Evolutionary conservation across 768 basidiomycete species (phyloP).

Genomic region (Exsudoporus frostii): DNA sequence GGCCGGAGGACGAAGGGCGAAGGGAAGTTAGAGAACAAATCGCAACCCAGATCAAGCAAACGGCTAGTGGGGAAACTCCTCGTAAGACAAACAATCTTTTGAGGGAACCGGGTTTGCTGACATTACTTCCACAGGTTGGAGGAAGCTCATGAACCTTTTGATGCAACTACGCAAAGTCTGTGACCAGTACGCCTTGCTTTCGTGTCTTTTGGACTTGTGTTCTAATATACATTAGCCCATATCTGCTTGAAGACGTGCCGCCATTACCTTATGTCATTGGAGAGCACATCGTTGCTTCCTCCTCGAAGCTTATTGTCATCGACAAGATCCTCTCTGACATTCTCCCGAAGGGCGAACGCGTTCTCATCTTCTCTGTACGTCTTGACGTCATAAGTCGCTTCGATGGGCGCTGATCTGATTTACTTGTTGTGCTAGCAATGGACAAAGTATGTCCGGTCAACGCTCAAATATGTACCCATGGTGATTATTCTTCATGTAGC

Average conservation of each 20-base stretch:
- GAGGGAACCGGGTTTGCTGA: not conserved
- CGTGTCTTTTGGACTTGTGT: not conserved
- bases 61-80: constrained; percentile 29
- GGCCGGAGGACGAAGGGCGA: constrained; percentile 33
- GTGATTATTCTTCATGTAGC: constrained; percentile 29
- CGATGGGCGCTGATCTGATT: constrained; percentile 3
- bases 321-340: constrained; percentile 58
- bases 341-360: constrained; percentile 57
- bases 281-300: constrained; percentile 54
- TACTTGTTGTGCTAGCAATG: constrained; percentile 47
- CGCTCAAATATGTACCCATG: not conserved
- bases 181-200: constrained; percentile 49
- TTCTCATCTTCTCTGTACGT: constrained; percentile 66
- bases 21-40: constrained; percentile 40
- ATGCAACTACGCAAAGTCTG: constrained; percentile 71
- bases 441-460: constrained; percentile 38
- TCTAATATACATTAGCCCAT: constrained; percentile 40
- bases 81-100: constrained; percentile 19
- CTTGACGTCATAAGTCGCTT: not conserved
- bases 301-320: constrained; percentile 53
- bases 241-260: constrained; percentile 46
- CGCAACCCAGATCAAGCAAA: constrained; percentile 35
- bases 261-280: constrained; percentile 49
- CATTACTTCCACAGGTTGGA: constrained; percentile 41
- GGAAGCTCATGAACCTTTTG: constrained; percentile 61